phyloP scores from a whole-genome alignment of 176 grass and related monocot genomes.

The Poa annua region DNA sequence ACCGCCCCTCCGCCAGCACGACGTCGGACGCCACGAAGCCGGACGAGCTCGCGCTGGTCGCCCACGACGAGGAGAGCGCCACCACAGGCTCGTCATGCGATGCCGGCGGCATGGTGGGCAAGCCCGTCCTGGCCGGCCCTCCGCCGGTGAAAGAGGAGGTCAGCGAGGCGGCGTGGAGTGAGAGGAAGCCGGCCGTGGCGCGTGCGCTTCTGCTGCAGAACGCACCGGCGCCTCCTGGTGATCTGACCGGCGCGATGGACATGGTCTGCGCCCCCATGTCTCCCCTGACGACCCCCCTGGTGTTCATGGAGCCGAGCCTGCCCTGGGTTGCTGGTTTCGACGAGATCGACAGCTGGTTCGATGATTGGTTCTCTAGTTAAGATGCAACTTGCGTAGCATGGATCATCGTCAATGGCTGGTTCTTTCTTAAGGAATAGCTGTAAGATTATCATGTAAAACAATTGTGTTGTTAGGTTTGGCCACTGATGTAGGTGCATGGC shows the following conservation, averaged over 20 bases:
- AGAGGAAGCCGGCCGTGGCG: constrained; percentile 3
- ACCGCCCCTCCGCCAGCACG: constrained; percentile 20
- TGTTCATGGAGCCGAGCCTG: constrained; percentile 23
- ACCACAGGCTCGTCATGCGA: constrained; percentile 25
- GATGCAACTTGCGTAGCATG: neutral
- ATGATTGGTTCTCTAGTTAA: constrained; percentile 30
- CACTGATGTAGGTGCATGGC: neutral
- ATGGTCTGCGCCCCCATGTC: constrained; percentile 14
- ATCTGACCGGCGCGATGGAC: neutral
- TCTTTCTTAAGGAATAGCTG: neutral
- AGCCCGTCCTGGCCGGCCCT: neutral
- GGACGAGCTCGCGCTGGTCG: constrained; percentile 16
- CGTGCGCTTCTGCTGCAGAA: constrained; percentile 1
- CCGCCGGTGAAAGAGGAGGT: neutral
- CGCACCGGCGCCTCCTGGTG: neutral
- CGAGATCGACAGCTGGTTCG: constrained; percentile 41
- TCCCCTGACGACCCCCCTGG: constrained; percentile 16
- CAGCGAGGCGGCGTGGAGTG: neutral
- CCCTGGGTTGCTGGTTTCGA: constrained; percentile 19
- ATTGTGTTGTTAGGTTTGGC: neutral
- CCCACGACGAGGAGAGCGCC: constrained; percentile 39
- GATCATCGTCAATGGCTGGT: neutral
- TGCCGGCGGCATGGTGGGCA: neutral
- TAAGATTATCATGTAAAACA: neutral
- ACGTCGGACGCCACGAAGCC: constrained; percentile 37